Base-by-base conservation (phyloP, 805 yeast species). In the Ogataea haglerorum region DNA sequence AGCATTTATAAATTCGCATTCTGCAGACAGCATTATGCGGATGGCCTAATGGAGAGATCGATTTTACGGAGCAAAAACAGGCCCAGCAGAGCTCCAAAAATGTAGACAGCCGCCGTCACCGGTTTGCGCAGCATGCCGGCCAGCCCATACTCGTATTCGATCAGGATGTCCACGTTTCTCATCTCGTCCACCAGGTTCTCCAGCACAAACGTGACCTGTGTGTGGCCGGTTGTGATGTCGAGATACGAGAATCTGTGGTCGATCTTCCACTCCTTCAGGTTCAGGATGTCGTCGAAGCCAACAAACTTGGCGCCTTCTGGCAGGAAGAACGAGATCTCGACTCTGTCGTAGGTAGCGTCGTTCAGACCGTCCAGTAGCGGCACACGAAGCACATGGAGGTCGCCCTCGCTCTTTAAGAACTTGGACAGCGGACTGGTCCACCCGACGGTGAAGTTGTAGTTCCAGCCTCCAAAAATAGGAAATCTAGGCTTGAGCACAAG, bases 381-480 rank as follows among this genome's bases (percentile, higher is more conserved):
- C 22, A 90, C 76, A 38, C 69, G 73, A 23, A 85, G 65, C 10
- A 84, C 57, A 57, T 77, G 86, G 10, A 68, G 62, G 43, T 76
- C 80, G 13, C 64, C 65, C 9, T 67, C 66, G 15, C 60, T 54
- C 51, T 65, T 78, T 38, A 85, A 68, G 50, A 73, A 81, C 32
- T 76, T 65, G 12, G 66, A 55, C 30, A 90, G 64, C 15, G 70
- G 66, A 48, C 78, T 75, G 36, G 82, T 77, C 96, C 96, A 93
- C n/a, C 98, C 98, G 52, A 91, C 64, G 16, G 98, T 93, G 71
- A 87, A 93, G 65, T 91, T 88, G 65, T 88, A 91, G 55, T 81
- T 75, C 99, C 99, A 93, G 30, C 90, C 95, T 35, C 99, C 99
- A 64, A 87, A 85, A 6, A 93, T 61, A n/a, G 99, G 99, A 69